Base-by-base conservation (phyloP, 139 green algal genomes). In the Axilococcus clingmanii region DNA sequence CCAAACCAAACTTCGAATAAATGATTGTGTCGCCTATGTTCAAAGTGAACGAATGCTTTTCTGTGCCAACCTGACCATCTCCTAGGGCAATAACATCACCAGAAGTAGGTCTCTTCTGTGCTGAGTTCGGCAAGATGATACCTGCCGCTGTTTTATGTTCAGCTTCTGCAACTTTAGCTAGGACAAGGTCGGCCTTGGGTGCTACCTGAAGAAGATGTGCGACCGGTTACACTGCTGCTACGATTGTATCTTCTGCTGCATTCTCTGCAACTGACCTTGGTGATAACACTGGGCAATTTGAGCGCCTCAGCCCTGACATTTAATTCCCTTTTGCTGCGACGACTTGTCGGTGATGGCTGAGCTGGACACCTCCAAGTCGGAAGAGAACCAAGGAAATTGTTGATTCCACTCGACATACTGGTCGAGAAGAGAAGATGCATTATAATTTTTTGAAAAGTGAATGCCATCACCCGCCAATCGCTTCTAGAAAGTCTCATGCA, bases 1-100 rank as follows among this genome's bases (percentile, higher is more conserved):
- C 89, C 52, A 97, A 87, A 25, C 89, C 89, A 67, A 95, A 97
- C 63, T 95, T 95, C 77, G 59, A 84, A 78, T 95, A 97, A 22
- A 97, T 55, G 11, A 97, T 74, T 43, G 78, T 86, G 22, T 86
- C 61, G 38, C 77, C 77, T 28, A 52, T 42, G n/a, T 76, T 73
- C 5, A 87, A 34, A 7, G 45, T 55, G 52, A 82, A 80, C 23
- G 59, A 12, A 29, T 72, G 50, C 16, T 48, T 49, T 25, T 63
- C 35, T 29, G 78, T 82, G 22, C 79, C 60, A 3, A 79, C 25
- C 25, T 57, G 61, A 17, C 74, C 85, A 20, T 91, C 76, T 17
- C 80, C 82, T 38, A 84, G 16, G 2, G 72, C 72, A 7, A 87
- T 64, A n/a, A 93, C 63, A 6, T 79, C 63, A 17, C 81, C 81